These are phyloP conservation scores for Saccharomyces hybrid DNA, from an alignment of 1,139 yeast genomes.

Conservation along the genomic window DNA sequence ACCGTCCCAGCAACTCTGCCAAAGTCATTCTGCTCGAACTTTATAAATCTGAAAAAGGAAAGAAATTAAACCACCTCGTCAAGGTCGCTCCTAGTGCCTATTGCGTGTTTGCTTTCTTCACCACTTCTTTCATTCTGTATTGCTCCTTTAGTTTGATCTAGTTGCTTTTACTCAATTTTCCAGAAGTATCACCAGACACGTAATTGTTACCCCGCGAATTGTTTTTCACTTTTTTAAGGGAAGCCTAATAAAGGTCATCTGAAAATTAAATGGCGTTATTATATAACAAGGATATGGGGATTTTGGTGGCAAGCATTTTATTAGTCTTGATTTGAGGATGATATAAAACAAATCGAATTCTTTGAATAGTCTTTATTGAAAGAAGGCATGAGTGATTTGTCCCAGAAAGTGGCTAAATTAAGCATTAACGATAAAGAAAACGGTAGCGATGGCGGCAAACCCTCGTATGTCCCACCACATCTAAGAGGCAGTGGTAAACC, in stretches of 20 bases:
- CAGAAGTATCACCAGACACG: background rate
- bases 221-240: background rate
- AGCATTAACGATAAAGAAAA: conserved; percentile 13
- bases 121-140: background rate
- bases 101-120: background rate
- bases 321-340: background rate
- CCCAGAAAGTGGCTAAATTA: background rate
- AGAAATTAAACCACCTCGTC: background rate
- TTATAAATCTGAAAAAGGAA: background rate
- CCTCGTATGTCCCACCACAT: conserved; percentile 64
- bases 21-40: conserved; percentile 5
- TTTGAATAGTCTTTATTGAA: background rate
- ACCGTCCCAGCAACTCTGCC: conserved; percentile 20
- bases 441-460: conserved; percentile 27
- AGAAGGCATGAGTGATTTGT: background rate
- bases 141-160: background rate
- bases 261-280: background rate
- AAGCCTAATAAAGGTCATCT: background rate
- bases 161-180: background rate
- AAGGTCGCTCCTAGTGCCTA: no score
- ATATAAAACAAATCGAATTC: background rate
- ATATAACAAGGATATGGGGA: background rate
- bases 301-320: no score
- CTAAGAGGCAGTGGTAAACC: conserved; percentile 34
- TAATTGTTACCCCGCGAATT: background rate